Evolutionary conservation across 768 basidiomycete genomes (phyloP), one percentile per base, ranked within the genome.

Genomic region (Gautieria morchelliformis): DNA sequence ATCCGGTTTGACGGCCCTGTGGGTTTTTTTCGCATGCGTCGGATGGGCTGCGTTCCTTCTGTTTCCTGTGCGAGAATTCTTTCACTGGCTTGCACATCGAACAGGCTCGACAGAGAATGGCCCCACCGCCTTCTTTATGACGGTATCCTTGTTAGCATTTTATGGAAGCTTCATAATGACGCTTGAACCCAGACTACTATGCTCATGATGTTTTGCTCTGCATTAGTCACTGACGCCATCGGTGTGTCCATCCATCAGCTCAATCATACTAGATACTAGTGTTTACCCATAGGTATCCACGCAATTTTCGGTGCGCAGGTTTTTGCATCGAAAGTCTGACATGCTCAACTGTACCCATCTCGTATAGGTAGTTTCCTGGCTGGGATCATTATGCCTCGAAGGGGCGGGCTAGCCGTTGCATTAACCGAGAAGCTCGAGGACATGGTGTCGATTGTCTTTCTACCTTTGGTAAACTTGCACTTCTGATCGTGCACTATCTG

Each of bases 351-450:
- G 49, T 24, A 41, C 27, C 54, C 44, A 4, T 8, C 39, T 44
- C n/a, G n/a, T 30, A 8, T 58, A 85, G 84, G 84, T 51, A 91
- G 89, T 0, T 95, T 96, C 74, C 66, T 95, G 11, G 81, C 82
- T 1, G 93, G 87, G 1, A 67, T 89, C 46, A 79, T 87, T 56
- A 85, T 97, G 8, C 95, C 96, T 2, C 82, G 92, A 30, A 87
- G 93, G 64, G 89, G 90, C 3, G 87, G 87, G 3, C 82, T 99
- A 37, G 82, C 87, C 0, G 89, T 93, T 52, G 76, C 84, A 0
- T 72, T 98, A n/a, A 93, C 90, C 0, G 91, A 95, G 64, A 97
- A 95, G 66, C 73, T 98, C n/a, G 96, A 99, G 71, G 95, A 97
- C 70, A 84, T 95, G 79, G 89, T 94, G 2, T 72, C 89, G 0